phyloP scores from a whole-genome alignment of 108 stramenopile species.

The Cyclostephanos tholiformis region DNA sequence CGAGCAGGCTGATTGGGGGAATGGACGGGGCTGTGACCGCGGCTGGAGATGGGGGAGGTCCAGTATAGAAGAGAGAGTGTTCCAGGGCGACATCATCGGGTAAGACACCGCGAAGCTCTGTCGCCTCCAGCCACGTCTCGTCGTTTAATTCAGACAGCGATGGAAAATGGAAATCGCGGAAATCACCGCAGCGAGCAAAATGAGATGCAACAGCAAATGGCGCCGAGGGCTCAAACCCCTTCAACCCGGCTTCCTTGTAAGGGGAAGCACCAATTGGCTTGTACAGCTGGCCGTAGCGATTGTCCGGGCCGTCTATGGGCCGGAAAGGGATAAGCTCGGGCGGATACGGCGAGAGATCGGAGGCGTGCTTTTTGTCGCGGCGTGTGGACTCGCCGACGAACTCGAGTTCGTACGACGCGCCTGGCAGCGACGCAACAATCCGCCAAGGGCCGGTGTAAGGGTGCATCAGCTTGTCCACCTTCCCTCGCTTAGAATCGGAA shows the following conservation, averaged over 20 bases:
- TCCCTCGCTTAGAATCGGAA: not conserved
- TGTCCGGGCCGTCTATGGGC: conserved; percentile 1
- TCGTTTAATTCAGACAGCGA: conserved; percentile 4
- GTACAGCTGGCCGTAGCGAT: not conserved
- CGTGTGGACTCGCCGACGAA: not conserved
- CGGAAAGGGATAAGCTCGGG: not conserved
- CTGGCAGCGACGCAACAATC: not conserved
- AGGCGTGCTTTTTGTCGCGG: conserved; percentile 11
- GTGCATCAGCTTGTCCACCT: conserved; percentile 4
- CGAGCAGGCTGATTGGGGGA: too few relatives aligned
- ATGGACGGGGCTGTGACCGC: not conserved
- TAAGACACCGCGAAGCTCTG: too few relatives aligned
- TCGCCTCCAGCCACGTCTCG: too few relatives aligned
- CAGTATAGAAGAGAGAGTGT: not conserved
- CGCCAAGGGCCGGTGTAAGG: conserved; percentile 20
- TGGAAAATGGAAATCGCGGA: not conserved
- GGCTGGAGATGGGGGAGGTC: not conserved
- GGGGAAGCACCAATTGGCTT: not conserved
- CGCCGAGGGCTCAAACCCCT: conserved; percentile 1
- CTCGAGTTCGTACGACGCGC: conserved; percentile 2
- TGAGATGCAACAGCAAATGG: not conserved
- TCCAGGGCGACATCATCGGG: too few relatives aligned
- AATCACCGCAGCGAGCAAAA: not conserved
- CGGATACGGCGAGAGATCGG: conserved; percentile 16
- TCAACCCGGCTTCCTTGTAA: conserved; percentile 2